A percentile compares a stretch with the other conserved stretches of the same genome.
Evolutionary conservation across 306 rosid species (phyloP).

Genomic region (Dalbergia oliveri): DNA sequence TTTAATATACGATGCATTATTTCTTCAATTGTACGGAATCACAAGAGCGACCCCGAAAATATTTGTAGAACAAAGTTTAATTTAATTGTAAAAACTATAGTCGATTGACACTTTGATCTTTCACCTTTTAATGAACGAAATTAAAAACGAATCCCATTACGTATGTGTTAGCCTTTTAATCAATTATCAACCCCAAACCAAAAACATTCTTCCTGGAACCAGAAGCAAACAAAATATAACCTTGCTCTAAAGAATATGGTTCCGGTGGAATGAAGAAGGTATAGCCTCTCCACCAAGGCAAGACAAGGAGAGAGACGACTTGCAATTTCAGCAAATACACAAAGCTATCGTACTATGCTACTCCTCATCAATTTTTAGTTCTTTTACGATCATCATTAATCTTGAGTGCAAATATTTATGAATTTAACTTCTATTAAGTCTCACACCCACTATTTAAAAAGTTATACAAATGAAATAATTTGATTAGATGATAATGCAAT

Average conservation of each 20-base stretch:
- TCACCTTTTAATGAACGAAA: constrained; percentile 5
- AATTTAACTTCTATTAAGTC: too few relatives aligned
- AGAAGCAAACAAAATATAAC: not conserved
- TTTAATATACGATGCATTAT: not conserved
- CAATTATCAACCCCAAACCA: constrained; percentile 16
- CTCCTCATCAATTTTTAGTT: not conserved
- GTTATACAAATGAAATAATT: too few relatives aligned
- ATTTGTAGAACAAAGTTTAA: not conserved
- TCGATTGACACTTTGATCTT: not conserved
- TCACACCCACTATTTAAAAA: too few relatives aligned
- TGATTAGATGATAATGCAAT: too few relatives aligned
- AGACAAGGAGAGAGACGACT: constrained; percentile 4
- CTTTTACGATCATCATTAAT: too few relatives aligned
- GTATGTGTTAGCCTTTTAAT: not conserved
- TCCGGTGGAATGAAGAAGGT: constrained; percentile 29
- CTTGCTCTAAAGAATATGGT: constrained; percentile 10
- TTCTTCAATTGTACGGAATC: not conserved
- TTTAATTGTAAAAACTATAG: not conserved
- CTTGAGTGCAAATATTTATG: too few relatives aligned
- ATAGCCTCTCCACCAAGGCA: constrained; percentile 43
- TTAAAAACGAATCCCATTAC: not conserved
- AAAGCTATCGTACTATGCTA: not conserved
- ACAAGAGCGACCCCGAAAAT: not conserved
- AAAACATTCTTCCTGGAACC: not conserved
- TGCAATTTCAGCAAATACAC: constrained; percentile 25